phyloP scores from a whole-genome alignment of 345 rosid species.

The Gossypium anomalum region DNA sequence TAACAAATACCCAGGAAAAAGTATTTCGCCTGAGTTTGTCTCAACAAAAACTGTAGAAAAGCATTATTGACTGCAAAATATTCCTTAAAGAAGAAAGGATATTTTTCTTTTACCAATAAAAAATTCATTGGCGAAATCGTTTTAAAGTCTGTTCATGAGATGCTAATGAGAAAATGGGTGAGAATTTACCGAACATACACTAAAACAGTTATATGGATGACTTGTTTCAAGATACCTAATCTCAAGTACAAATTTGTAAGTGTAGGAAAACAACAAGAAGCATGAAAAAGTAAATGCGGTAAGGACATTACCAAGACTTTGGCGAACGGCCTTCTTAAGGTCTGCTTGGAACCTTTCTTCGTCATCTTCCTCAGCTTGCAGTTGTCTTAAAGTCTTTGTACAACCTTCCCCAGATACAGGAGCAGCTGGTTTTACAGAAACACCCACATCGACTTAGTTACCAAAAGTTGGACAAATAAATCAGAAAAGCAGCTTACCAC shows the following conservation, averaged over 20 bases:
- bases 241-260: neutral
- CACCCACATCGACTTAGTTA: neutral
- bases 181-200: neutral
- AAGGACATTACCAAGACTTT: constrained; percentile 73
- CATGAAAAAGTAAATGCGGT: constrained; percentile 3
- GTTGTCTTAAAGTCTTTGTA: constrained; percentile 68
- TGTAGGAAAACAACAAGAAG: constrained; percentile 1
- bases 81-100: neutral
- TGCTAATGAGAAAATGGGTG: neutral
- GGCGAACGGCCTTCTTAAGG: constrained; percentile 69
- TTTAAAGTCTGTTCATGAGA: neutral
- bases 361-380: constrained; percentile 78
- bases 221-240: neutral
- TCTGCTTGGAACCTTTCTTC: constrained; percentile 97
- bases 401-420: constrained; percentile 37
- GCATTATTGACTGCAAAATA: neutral
- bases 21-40: neutral
- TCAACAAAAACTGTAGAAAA: neutral
- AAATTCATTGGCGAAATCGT: neutral
- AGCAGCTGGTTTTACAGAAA: constrained; percentile 25
- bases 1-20: constrained; percentile 3
- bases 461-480: neutral
- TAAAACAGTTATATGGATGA: neutral
- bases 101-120: neutral
- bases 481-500: neutral